Conservation (phyloP, 2,329 filamentous ascomycete genomes). For the Colletotrichum lini region DNA sequence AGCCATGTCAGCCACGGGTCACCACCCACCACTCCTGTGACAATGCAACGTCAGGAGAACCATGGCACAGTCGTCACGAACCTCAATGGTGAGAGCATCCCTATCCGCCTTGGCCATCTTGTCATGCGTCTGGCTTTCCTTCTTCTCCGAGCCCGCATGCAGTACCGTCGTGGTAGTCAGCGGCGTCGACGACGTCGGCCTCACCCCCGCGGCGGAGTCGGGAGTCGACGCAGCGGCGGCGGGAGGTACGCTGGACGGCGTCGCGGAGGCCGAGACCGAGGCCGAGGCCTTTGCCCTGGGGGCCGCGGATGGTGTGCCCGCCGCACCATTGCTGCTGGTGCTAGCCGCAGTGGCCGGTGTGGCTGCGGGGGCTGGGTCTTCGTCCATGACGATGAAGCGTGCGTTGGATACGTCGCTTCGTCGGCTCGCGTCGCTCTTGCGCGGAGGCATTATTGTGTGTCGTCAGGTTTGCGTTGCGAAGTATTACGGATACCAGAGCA, state of each 20-base stretch:
- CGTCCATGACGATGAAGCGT: slow-evolving; percentile 61
- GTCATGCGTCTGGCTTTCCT: slow-evolving; percentile 50
- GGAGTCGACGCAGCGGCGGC: slow-evolving; percentile 9
- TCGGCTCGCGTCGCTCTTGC: slow-evolving; percentile 65
- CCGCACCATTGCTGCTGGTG: slow-evolving; percentile 40
- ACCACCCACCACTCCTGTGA: neutral
- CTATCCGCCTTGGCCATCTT: slow-evolving; percentile 48
- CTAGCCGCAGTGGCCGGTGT: slow-evolving; percentile 26
- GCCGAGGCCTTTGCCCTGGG: slow-evolving; percentile 41
- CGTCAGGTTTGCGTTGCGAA: neutral
- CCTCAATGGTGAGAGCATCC: slow-evolving; percentile 68
- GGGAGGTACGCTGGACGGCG: slow-evolving; percentile 42
- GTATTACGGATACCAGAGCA: neutral
- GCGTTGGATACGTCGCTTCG: slow-evolving; percentile 63
- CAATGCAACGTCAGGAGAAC: neutral
- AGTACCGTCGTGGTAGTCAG: slow-evolving; percentile 8
- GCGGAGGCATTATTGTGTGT: slow-evolving; percentile 63
- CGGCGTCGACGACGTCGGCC: slow-evolving; percentile 34
- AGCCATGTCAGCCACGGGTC: neutral
- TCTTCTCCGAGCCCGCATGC: slow-evolving; percentile 40
- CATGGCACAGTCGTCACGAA: slow-evolving; percentile 47
- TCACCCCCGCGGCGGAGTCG: slow-evolving; percentile 39
- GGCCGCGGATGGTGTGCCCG: slow-evolving; percentile 40
- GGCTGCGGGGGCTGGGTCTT: slow-evolving; percentile 47
- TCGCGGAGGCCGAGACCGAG: slow-evolving; percentile 44